A percentile compares a stretch with the other conserved stretches of the same genome.
These are phyloP conservation scores for Iberis pinnata DNA, from an alignment of 345 rosid genomes.

Conservation along the genomic window DNA sequence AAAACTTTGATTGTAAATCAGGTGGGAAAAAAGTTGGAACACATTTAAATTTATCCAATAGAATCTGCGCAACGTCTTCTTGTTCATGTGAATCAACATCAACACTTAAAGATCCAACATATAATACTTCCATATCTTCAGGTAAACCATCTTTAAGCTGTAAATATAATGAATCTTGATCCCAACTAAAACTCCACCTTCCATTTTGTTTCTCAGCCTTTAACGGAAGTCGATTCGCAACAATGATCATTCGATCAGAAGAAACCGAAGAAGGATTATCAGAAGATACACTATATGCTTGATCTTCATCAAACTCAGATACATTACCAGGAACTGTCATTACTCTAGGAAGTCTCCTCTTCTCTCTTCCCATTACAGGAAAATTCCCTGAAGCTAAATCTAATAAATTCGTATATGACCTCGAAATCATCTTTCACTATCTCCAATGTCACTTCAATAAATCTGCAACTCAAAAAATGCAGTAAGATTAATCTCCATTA, in stretches of 20 bases:
- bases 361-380: conserved; percentile 36
- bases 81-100: conserved; percentile 29
- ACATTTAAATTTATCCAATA: conserved; percentile 33
- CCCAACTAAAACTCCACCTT: conserved; percentile 35
- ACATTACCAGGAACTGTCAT: conserved; percentile 37
- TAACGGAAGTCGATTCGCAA: conserved; percentile 32
- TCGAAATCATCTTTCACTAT: conserved; percentile 31
- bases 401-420: conserved; percentile 33
- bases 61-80: conserved; percentile 36
- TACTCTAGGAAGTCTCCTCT: conserved; percentile 32
- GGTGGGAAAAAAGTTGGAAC: conserved; percentile 34
- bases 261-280: conserved; percentile 34
- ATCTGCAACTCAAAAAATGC: conserved; percentile 18
- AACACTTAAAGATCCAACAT: conserved; percentile 35
- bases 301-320: conserved; percentile 35
- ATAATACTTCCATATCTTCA: conserved; percentile 36
- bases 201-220: conserved; percentile 31
- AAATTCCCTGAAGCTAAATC: conserved; percentile 37
- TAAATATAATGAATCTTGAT: conserved; percentile 30
- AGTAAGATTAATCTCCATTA: not conserved
- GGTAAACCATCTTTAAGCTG: conserved; percentile 39
- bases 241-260: conserved; percentile 35
- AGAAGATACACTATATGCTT: conserved; percentile 32
- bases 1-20: conserved; percentile 31
- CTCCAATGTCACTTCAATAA: conserved; percentile 16